Base-by-base conservation (phyloP, 805 yeast genomes). In the Metschnikowia matae region DNA sequence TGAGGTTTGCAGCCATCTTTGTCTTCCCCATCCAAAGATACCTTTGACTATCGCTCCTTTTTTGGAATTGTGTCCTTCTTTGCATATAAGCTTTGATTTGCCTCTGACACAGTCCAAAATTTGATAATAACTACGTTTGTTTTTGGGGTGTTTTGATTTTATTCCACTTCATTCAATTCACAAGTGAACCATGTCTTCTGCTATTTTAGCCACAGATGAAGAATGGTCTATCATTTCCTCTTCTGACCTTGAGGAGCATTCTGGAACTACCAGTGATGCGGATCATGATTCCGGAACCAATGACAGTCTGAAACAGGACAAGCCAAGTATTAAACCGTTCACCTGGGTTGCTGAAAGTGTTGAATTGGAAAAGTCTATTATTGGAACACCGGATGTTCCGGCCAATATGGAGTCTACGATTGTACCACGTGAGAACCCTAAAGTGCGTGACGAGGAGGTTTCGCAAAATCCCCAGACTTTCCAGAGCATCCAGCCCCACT, bases 151-250 rank as follows among this genome's bases (percentile, higher is more conserved):
- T 35, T 21, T n/a, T 39, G 13, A 39, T 14, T 21, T 21, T 13
- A n/a, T 21, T 3, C 5, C 17, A n/a, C 15, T 18, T 5, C 18
- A 3, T 4, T 3, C 11, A 14, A 14, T 39, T 4, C 15, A 39
- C 10, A 10, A 39, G 15, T 40, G 34, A 40, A 21, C 3, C 14
- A 41, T 42, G 45, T 32, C 45, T 13, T 18, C 45, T 32, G 43
- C 46, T 36, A 21, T 44, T 13, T 37, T 46, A 31, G 44, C 53
- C 18, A 53, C 59, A 31, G 77, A 73, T 43, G 78, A 73, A 60
- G 78, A 73, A 42, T 73, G 78, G 78, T 66, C 77, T 6, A 68
- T 73, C 38, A 73, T 73, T 18, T 70, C 75, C 7, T 72, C 77
- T 36, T 71, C 77, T 1, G 78, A 73, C 40, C 49, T 67, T 39